Percentiles rank a stretch among this genome's conserved stretches.
phyloP scores from a whole-genome alignment of 768 basidiomycete genomes.

The Candolleomyces efflorescens region DNA sequence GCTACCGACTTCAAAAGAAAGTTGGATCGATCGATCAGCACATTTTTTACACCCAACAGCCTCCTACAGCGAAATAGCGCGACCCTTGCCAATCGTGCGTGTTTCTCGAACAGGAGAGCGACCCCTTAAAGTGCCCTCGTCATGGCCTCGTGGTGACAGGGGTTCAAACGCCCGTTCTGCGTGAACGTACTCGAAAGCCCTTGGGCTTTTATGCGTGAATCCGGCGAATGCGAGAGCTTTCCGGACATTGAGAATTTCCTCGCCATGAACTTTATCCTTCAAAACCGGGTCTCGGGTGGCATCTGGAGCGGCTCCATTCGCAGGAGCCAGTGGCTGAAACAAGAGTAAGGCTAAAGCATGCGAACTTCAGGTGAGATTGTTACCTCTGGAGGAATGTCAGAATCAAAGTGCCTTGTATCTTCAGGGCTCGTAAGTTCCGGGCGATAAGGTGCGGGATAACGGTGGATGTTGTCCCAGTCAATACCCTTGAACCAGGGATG shows the following conservation, averaged over 20 bases:
- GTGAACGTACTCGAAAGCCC: constrained; percentile 69
- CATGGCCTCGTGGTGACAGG: constrained; percentile 40
- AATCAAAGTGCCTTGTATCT: constrained; percentile 94
- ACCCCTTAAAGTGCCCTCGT: constrained; percentile 52
- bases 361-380: constrained; percentile 25
- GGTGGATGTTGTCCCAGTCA: constrained; percentile 86
- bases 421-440: constrained; percentile 79
- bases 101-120: constrained; percentile 59
- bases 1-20: constrained; percentile 8
- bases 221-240: constrained; percentile 90
- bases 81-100: constrained; percentile 63
- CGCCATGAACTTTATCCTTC: constrained; percentile 79
- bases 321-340: constrained; percentile 83
- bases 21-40: constrained; percentile 19
- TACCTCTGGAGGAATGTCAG: constrained; percentile 91
- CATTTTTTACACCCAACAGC: constrained; percentile 1
- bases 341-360: constrained; percentile 14
- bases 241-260: constrained; percentile 82
- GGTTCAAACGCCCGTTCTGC: constrained; percentile 70
- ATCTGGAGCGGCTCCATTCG: constrained; percentile 79
- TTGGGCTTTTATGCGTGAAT: constrained; percentile 87
- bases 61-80: constrained; percentile 78
- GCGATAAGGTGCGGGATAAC: constrained; percentile 80
- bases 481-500: constrained; percentile 92
- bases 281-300: constrained; percentile 88